Conservation (phyloP, 2,329 filamentous ascomycete genomes). For the Plectosphaerella sp. region DNA sequence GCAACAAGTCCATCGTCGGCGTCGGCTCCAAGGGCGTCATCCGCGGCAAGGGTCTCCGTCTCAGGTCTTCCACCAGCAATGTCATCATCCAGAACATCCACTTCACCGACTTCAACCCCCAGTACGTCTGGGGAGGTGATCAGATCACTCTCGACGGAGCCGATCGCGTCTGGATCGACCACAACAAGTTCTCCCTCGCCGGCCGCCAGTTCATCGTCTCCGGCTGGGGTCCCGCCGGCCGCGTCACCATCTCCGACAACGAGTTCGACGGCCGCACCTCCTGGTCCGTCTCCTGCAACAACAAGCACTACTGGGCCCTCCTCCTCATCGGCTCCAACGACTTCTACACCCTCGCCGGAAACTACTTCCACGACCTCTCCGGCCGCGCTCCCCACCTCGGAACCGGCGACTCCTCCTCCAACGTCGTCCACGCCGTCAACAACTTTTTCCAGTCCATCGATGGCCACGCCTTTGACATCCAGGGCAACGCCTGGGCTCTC, state of each 20-base stretch:
- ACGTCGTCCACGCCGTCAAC: conserved; percentile 20
- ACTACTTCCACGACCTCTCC: conserved; percentile 21
- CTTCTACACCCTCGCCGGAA: conserved; percentile 14
- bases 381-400: conserved; percentile 21
- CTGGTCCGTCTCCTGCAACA: conserved; percentile 22
- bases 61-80: conserved; percentile 36
- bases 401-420: conserved; percentile 7
- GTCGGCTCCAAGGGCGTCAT: conserved; percentile 18
- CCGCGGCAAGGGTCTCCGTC: conserved; percentile 35
- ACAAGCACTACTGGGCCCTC: conserved; percentile 25
- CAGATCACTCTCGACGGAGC: conserved; percentile 32
- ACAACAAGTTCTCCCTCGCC: conserved; percentile 33
- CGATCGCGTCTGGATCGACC: conserved; percentile 23
- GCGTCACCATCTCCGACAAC: conserved; percentile 30
- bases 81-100: conserved; percentile 48
- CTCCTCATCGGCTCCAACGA: conserved; percentile 24
- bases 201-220: conserved; percentile 34
- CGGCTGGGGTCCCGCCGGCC: conserved; percentile 25
- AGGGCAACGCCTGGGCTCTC: conserved; percentile 25
- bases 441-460: conserved; percentile 22
- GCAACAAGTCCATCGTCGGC: conserved; percentile 23
- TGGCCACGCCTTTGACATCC: conserved; percentile 46
- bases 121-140: conserved; percentile 20
- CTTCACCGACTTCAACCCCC: conserved; percentile 37
- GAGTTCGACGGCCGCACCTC: conserved; percentile 30